These are phyloP conservation scores for Taphrina pruni DNA, from an alignment of 1,139 yeast species.

Conservation along the genomic window DNA sequence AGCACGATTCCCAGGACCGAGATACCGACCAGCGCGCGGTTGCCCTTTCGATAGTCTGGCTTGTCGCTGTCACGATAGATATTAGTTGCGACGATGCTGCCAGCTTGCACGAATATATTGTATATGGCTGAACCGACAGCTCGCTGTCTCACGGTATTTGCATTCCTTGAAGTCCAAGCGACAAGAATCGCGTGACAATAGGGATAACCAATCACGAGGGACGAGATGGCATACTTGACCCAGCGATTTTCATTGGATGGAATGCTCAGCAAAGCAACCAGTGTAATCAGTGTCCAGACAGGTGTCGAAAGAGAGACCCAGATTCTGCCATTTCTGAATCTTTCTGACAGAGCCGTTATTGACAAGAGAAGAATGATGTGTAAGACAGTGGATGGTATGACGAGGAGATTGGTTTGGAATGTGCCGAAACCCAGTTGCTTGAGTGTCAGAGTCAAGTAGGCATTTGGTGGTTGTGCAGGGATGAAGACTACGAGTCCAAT, in stretches of 20 bases:
- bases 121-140: slow-evolving; percentile 67
- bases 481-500: slow-evolving; percentile 59
- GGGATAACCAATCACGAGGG: slow-evolving; percentile 58
- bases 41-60: slow-evolving; percentile 63
- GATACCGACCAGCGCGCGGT: slow-evolving; percentile 56
- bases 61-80: slow-evolving; percentile 64
- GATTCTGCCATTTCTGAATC: slow-evolving; percentile 52
- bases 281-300: slow-evolving; percentile 23
- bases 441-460: slow-evolving; percentile 62
- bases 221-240: slow-evolving; percentile 61
- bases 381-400: slow-evolving; percentile 51
- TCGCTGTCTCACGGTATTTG: slow-evolving; percentile 56
- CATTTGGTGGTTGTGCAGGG: slow-evolving; percentile 54
- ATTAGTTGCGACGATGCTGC: slow-evolving; percentile 59
- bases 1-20: slow-evolving; percentile 49
- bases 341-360: slow-evolving; percentile 56
- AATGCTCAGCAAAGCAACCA: slow-evolving; percentile 4
- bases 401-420: slow-evolving; percentile 58
- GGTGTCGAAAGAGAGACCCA: slow-evolving; percentile 46
- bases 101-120: slow-evolving; percentile 67
- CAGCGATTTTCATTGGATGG: slow-evolving; percentile 54
- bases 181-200: slow-evolving; percentile 49
- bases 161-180: slow-evolving; percentile 29
- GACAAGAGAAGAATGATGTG: slow-evolving; percentile 55
- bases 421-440: slow-evolving; percentile 63